phyloP scores from a whole-genome alignment of 208 protist species.

The Trypanosoma avium region DNA sequence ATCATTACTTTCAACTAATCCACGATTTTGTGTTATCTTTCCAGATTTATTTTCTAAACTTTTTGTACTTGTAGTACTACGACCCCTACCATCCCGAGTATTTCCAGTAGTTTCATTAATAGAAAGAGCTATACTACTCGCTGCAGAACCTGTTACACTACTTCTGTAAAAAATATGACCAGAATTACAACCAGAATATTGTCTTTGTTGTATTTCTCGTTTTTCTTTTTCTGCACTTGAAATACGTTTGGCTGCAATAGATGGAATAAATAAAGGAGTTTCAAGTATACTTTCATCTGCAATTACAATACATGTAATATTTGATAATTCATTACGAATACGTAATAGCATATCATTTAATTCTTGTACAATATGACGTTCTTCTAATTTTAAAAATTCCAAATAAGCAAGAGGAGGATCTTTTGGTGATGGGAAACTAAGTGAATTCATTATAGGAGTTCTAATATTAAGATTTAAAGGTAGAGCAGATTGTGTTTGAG shows the following conservation, averaged over 20 bases:
- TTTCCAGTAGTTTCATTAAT: neutral
- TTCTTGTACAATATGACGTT: conserved; percentile 25
- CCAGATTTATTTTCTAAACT: neutral
- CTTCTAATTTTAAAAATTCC: conserved; percentile 17
- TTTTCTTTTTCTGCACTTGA: neutral
- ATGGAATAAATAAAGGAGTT: conserved; percentile 27
- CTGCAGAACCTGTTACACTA: neutral
- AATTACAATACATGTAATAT: neutral
- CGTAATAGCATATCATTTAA: conserved; percentile 12
- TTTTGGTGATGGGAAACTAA: neutral
- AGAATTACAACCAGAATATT: neutral
- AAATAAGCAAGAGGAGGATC: conserved; percentile 15
- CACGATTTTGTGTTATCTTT: neutral
- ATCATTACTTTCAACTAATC: neutral
- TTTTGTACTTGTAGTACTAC: neutral
- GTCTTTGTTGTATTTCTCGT: neutral
- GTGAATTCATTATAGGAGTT: neutral
- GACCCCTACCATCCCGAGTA: neutral
- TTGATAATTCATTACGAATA: conserved; percentile 13
- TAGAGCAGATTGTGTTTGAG: neutral
- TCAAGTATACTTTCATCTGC: conserved; percentile 20
- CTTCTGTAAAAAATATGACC: neutral
- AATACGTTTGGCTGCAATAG: neutral
- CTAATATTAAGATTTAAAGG: neutral
- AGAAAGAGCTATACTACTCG: conserved; percentile 1